These are phyloP conservation scores for Colletotrichum lini DNA, from an alignment of 2,329 filamentous ascomycete genomes.

Conservation along the genomic window DNA sequence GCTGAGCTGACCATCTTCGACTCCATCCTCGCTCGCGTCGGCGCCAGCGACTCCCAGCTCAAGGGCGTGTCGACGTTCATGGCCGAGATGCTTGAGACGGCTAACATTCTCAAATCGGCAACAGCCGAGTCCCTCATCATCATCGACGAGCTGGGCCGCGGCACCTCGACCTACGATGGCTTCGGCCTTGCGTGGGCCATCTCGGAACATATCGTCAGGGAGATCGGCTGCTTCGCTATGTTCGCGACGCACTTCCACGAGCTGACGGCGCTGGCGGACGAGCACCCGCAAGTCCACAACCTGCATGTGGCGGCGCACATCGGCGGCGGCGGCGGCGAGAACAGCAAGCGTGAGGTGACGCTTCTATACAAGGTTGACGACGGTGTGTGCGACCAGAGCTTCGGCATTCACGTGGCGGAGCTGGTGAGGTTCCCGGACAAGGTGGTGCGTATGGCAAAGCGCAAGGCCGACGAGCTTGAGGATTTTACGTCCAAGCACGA, in stretches of 20 bases:
- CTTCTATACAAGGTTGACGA: constrained; percentile 97
- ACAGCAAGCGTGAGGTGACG: constrained; percentile 85
- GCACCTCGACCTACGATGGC: constrained; percentile 97
- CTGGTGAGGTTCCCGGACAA: constrained; percentile 96
- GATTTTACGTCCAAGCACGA: constrained; percentile 90
- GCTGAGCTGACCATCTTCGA: constrained; percentile 97
- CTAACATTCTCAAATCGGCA: constrained; percentile 97
- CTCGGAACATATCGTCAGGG: constrained; percentile 94
- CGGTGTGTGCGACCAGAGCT: constrained; percentile 96
- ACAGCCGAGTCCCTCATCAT: constrained; percentile 97
- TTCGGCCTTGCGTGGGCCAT: constrained; percentile 99
- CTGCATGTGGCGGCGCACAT: constrained; percentile 98
- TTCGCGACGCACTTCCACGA: constrained; percentile 99
- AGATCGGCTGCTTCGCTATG: constrained; percentile 93
- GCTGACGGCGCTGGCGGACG: constrained; percentile 89
- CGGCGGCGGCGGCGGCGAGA: constrained; percentile 63
- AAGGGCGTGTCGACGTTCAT: constrained; percentile 99
- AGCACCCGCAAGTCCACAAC: constrained; percentile 90
- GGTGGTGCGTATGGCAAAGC: constrained; percentile 98
- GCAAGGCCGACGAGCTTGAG: constrained; percentile 97
- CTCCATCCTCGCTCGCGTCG: constrained; percentile 94
- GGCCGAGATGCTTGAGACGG: constrained; percentile 99
- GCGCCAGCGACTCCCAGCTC: constrained; percentile 95
- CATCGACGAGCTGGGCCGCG: constrained; percentile 96
- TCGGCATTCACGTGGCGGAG: constrained; percentile 98